A percentile compares a stretch with the other conserved stretches of the same genome.
Evolutionary conservation across 78 protist genomes (phyloP).

Genomic region (Isochrysis galbana): DNA sequence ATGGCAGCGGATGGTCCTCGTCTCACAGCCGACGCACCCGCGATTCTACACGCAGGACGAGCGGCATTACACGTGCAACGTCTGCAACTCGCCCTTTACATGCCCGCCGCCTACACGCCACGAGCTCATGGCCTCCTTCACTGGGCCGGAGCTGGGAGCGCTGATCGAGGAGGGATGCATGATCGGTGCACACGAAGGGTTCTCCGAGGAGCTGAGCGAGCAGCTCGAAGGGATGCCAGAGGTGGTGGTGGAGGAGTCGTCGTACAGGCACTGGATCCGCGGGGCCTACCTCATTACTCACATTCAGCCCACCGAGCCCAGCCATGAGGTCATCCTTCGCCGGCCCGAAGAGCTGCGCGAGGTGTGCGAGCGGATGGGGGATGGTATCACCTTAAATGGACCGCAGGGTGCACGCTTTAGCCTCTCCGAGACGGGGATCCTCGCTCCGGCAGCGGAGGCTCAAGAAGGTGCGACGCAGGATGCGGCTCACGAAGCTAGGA

Average conservation of each 20-base stretch:
- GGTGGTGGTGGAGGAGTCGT: not conserved
- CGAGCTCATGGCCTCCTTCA: conserved; percentile 25
- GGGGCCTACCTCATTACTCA: conserved; percentile 6
- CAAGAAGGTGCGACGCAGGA: not conserved
- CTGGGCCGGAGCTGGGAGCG: conserved; percentile 28
- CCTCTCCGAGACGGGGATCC: not conserved
- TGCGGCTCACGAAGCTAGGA: too few relatives aligned
- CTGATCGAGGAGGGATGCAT: not conserved
- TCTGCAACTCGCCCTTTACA: not conserved
- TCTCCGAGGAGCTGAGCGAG: not conserved
- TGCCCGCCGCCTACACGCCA: conserved; percentile 19
- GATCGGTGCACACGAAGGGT: not conserved
- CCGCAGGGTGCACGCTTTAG: not conserved
- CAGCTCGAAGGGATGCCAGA: not conserved
- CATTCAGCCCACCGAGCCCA: not conserved
- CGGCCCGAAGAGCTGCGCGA: not conserved
- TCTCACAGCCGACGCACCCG: conserved; percentile 29
- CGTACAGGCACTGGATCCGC: not conserved
- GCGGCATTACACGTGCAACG: conserved; percentile 2
- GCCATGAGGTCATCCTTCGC: not conserved
- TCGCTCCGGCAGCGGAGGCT: not conserved
- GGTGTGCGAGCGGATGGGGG: not conserved
- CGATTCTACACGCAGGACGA: not conserved
- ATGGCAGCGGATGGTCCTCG: conserved; percentile 31
- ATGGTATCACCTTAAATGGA: not conserved